These are phyloP conservation scores for Stephanodiscus minutulus DNA, from an alignment of 108 stramenopile species.

Conservation along the genomic window DNA sequence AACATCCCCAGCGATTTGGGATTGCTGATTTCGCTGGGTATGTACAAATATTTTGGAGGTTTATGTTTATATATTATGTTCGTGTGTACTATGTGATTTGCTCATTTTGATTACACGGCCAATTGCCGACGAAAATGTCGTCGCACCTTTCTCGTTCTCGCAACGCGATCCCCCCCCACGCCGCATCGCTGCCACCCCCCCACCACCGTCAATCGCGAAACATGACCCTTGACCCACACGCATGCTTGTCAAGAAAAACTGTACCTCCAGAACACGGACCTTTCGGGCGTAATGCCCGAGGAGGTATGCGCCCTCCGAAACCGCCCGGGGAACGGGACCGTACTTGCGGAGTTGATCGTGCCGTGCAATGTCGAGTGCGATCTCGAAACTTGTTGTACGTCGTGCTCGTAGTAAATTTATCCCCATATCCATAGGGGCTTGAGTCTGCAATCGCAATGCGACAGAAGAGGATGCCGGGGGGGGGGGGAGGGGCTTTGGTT, in stretches of 20 bases:
- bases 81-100: neutral
- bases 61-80: neutral
- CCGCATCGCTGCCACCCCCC: too few species aligned
- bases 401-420: conserved; percentile 27
- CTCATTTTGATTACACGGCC: neutral
- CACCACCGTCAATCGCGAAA: too few species aligned
- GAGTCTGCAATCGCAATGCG: too few species aligned
- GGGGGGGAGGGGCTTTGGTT: too few species aligned
- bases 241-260: conserved; percentile 24
- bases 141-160: neutral
- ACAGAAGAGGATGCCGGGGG: too few species aligned
- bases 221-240: too few species aligned
- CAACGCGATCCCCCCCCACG: neutral
- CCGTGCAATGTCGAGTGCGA: conserved; percentile 40
- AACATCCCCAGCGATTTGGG: conserved; percentile 62
- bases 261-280: conserved; percentile 39
- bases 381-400: conserved; percentile 36
- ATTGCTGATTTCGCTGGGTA: conserved; percentile 31
- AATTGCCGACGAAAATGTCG: neutral
- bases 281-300: conserved; percentile 32
- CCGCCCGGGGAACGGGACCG: conserved; percentile 21
- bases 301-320: conserved; percentile 29
- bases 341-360: conserved; percentile 27
- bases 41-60: conserved; percentile 9
- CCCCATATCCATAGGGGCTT: too few species aligned